Evolutionary conservation across 129 eudicot genomes (phyloP).

Genomic region (Ambrosia artemisiifolia): DNA sequence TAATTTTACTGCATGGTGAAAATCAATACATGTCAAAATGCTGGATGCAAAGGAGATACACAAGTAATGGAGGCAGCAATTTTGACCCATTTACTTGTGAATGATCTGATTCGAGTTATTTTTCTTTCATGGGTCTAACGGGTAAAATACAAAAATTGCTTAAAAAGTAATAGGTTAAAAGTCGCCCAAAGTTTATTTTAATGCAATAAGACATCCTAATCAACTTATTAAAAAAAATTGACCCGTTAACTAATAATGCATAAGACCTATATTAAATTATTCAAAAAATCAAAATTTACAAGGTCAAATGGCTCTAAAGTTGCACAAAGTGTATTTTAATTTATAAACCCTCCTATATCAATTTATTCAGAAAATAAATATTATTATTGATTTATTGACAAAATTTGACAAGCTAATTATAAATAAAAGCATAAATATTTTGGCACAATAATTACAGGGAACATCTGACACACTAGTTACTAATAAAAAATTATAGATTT

Average conservation of each 20-base stretch:
- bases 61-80: background rate
- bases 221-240: background rate
- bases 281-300: too few species aligned
- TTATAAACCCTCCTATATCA: background rate
- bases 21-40: slow-evolving; percentile 18
- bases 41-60: slow-evolving; percentile 11
- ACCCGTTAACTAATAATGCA: too few species aligned
- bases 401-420: background rate
- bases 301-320: too few species aligned
- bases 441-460: background rate
- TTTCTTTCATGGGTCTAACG: background rate
- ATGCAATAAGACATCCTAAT: background rate
- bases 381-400: background rate
- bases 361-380: background rate
- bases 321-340: too few species aligned
- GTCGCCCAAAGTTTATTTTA: background rate
- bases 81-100: background rate
- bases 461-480: background rate
- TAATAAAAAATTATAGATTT: background rate
- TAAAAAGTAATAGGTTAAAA: background rate
- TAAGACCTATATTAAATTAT: too few species aligned
- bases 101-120: background rate
- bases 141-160: background rate
- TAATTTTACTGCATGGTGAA: slow-evolving; percentile 67
- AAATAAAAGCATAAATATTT: background rate